Evolutionary conservation across 176 grass and related monocot genomes (phyloP), one percentile per base, ranked within the genome.

Genomic region (Carex scoparia): DNA sequence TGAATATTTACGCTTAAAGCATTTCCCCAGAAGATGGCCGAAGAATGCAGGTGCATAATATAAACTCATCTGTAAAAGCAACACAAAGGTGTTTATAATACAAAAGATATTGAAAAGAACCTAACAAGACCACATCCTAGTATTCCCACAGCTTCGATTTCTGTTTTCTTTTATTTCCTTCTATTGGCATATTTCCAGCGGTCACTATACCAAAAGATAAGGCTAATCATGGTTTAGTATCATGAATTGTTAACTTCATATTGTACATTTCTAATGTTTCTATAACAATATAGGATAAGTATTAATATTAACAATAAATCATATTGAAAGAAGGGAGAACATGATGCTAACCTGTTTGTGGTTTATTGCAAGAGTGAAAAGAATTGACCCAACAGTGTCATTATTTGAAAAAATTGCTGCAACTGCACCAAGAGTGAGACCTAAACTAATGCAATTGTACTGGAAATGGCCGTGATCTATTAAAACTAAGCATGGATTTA

Each of bases 391-490:
- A 86, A 85, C 64, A 81, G 94, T 70, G 12, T 98, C 91, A 58
- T 92, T 85, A 65, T 51, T 79, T 0, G 88, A 93, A 70, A 98
- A 27, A 56, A 98, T 68, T 83, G 87, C 85, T 40, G 91, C 91
- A 84, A 87, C 87, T 1, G 91, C 93, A 77, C 93, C 93, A 55
- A 95, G 89, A 6, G 90, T 85, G 73, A 98, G 84, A 74, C 93
- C 95, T 79, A 98, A 90, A 79, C 95, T 95, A 23, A 98, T 95
- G 89, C 95, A 95, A 61, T 98, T 98, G 81, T 90, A 98, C 93
- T 98, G 96, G 83, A 98, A 98, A 93, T 98, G 95, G 3, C 91
- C 92, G 53, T 94, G 95, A 86, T 98, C 95, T 18, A 98, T 93
- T 31, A 98, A 72, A 37, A 98, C 81, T 68, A 93, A 87, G 77